Evolutionary conservation across 805 yeast genomes (phyloP).

Genomic region (Lipomyces starkeyi): DNA sequence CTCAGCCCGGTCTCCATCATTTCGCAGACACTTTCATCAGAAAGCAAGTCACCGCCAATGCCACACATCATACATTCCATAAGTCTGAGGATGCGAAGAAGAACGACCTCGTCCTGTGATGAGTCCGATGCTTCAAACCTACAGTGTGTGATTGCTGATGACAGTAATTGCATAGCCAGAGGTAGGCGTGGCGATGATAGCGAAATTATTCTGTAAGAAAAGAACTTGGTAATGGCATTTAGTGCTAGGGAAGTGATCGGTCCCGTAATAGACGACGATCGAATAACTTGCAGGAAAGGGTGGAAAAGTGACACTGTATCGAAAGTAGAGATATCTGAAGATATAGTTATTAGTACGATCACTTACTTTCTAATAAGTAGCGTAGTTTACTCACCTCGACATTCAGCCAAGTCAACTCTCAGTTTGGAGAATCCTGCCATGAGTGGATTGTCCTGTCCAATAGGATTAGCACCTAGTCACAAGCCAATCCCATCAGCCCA

Average conservation of each 20-base stretch:
- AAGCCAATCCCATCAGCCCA: too few relatives aligned
- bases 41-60: conserved; percentile 66
- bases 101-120: conserved; percentile 86
- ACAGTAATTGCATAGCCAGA: conserved; percentile 66
- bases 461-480: background rate
- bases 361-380: too few relatives aligned
- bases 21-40: conserved; percentile 84
- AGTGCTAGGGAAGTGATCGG: conserved; percentile 82
- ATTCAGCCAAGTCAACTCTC: conserved; percentile 68
- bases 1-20: conserved; percentile 90
- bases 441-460: conserved; percentile 29
- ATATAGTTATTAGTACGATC: background rate
- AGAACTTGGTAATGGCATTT: conserved; percentile 72
- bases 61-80: conserved; percentile 71
- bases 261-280: conserved; percentile 85
- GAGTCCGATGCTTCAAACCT: conserved; percentile 95
- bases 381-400: conserved; percentile 42
- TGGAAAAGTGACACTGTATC: conserved; percentile 77
- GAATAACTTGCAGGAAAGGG: conserved; percentile 84
- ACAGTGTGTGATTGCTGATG: conserved; percentile 85
- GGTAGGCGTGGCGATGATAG: conserved; percentile 59
- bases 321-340: conserved; percentile 55
- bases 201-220: conserved; percentile 71
- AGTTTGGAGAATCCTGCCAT: conserved; percentile 71
- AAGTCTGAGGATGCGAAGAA: conserved; percentile 78